Percentiles rank a stretch among this genome's conserved stretches.
Conservation (phyloP, 805 yeast genomes). For the Hermanozyma aechmeae region DNA sequence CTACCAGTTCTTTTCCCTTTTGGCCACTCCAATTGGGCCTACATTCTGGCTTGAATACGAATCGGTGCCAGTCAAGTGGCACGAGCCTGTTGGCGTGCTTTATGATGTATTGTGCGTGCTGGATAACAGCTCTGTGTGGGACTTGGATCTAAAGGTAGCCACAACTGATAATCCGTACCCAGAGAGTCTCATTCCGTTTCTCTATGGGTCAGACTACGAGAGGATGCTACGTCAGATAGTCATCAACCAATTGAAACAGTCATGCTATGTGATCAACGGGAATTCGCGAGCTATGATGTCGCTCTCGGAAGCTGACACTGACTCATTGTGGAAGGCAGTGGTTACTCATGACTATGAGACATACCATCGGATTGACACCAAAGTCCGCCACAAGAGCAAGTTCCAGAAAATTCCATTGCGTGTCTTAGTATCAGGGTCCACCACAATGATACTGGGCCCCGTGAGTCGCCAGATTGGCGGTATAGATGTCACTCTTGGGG, state of each 20-base stretch:
- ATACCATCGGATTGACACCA: constrained; percentile 17
- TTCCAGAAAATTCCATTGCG: too few species aligned
- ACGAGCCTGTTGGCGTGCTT: constrained; percentile 62
- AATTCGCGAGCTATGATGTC: constrained; percentile 76
- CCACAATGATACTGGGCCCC: too few species aligned
- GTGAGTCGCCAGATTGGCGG: too few species aligned
- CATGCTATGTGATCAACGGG: constrained; percentile 67
- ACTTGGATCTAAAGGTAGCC: constrained; percentile 15
- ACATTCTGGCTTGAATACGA: constrained; percentile 60
- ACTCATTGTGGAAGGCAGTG: constrained; percentile 47
- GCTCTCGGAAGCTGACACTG: constrained; percentile 54
- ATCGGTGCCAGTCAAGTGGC: constrained; percentile 63
- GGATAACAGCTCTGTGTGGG: constrained; percentile 38
- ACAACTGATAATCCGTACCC: constrained; percentile 15
- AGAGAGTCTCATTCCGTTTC: constrained; percentile 22
- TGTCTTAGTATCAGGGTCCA: too few species aligned
- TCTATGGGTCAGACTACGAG: constrained; percentile 12
- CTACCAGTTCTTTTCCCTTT: constrained; percentile 24
- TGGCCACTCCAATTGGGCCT: constrained; percentile 10
- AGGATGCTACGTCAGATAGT: constrained; percentile 41
- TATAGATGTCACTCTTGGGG: too few species aligned
- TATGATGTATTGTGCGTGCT: constrained; percentile 42
- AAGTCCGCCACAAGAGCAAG: constrained; percentile 9
- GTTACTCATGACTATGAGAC: constrained; percentile 19
- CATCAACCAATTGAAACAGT: constrained; percentile 77